Base-by-base conservation (phyloP, 2,329 filamentous ascomycete species). In the Sordariomycetes sp. region DNA sequence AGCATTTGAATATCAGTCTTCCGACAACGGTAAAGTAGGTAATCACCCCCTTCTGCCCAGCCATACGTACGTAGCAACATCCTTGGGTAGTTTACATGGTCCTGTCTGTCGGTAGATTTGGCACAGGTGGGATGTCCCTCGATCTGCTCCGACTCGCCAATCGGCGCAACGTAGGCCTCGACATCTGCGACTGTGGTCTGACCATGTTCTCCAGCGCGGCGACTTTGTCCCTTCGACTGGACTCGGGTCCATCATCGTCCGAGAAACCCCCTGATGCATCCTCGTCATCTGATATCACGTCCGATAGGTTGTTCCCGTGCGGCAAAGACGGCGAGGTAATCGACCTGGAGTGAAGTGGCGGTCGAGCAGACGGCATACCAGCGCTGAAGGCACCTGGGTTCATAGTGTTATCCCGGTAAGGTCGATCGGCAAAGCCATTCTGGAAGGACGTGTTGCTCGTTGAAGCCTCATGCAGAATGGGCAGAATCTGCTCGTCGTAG, bases 401-500 rank as follows among this genome's bases (percentile, higher is more conserved):
- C 75, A 80, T 77, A 3, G 71, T 67, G 43, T 79, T 78, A 15
- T 78, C 75, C 10, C 74, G 60, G 5, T 75, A 70, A 2, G 77
- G 70, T 17, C 81, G 69, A 48, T 95, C 90, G 2, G 79, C 75
- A 46, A 95, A 90, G 5, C 86, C 86, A 48, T 88, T 93, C 46
- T 94, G 86, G 55, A 96, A 92, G 3, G 78, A 87, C 2, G 78
- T 74, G 24, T 82, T 80, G 42, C 79, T 90, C 6, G 23, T 21
- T 9, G 72, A 85, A 50, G 86, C 92, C 50, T 92, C 85, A 46
- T 92, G 83, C 6, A 95, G 63, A 33, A 95, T 93, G 0, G 90
- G 90, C 9, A 92, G 68, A 6, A 92, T 93, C 51, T 94, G 86
- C 54, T 94, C 86, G 48, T 95, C 88, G 56, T 96, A 95, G 1